phyloP scores from a whole-genome alignment of 176 grass and related monocot species.

The Poa annua region DNA sequence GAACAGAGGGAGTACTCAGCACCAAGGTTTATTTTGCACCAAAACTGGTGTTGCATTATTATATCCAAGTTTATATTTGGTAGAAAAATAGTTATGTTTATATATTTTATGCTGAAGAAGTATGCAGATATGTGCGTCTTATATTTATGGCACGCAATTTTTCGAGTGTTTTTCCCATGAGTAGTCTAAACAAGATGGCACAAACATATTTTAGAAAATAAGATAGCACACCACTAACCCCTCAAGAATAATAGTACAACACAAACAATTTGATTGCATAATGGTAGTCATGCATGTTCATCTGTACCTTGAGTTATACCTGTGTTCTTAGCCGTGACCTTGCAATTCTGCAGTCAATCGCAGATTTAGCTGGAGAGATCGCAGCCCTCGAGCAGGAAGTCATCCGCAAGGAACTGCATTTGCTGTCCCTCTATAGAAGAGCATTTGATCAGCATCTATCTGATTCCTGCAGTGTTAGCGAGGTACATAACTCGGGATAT shows the following conservation, averaged over 20 bases:
- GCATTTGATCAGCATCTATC: constrained; percentile 72
- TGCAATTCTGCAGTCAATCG: constrained; percentile 56
- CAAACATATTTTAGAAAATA: background rate
- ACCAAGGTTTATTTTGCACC: too few relatives aligned
- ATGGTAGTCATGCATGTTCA: background rate
- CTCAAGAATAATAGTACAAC: background rate
- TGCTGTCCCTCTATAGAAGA: constrained; percentile 80
- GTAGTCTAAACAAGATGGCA: background rate
- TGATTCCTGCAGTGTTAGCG: constrained; percentile 46
- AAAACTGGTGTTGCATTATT: too few relatives aligned
- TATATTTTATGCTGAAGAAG: background rate
- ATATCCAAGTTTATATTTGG: too few relatives aligned
- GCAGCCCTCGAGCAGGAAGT: constrained; percentile 87
- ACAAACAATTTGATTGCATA: background rate
- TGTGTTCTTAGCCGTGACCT: constrained; percentile 46
- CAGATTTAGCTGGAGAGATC: constrained; percentile 85
- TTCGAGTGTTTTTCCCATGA: background rate
- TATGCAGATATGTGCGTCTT: background rate
- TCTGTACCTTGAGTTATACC: background rate
- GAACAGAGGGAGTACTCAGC: too few relatives aligned
- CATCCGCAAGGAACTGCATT: constrained; percentile 73
- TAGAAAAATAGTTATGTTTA: too few relatives aligned
- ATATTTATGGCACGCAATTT: background rate
- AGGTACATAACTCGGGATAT: constrained; percentile 39
- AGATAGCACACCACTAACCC: background rate